Evolutionary conservation across 352 stramenopile species (phyloP).

Genomic region (Phytophthora cajani): DNA sequence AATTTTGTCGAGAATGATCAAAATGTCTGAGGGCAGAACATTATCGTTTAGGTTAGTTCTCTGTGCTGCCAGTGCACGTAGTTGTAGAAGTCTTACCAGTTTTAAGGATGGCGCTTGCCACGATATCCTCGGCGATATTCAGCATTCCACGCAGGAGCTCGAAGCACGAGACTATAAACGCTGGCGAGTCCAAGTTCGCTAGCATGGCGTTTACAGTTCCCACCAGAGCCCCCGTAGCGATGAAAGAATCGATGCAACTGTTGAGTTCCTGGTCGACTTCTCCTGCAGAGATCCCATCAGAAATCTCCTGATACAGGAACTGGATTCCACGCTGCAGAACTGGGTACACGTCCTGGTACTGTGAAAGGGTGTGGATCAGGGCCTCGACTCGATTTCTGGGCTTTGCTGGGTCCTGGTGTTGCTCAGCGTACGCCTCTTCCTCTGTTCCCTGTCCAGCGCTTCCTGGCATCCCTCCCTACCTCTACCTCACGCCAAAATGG

Average conservation of each 20-base stretch:
- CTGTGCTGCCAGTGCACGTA: neutral
- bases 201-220: constrained; percentile 24
- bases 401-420: constrained; percentile 7
- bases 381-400: constrained; percentile 31
- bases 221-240: constrained; percentile 10
- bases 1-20: constrained; percentile 26
- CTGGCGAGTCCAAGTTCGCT: constrained; percentile 20
- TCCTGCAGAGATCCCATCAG: neutral
- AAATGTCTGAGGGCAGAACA: constrained; percentile 14
- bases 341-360: constrained; percentile 42
- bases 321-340: constrained; percentile 36
- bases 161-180: constrained; percentile 28
- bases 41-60: constrained; percentile 1
- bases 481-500: constrained; percentile 1
- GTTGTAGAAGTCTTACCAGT: constrained; percentile 14
- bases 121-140: neutral
- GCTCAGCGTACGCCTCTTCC: neutral
- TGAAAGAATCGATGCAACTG: constrained; percentile 17
- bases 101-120: constrained; percentile 12
- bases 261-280: constrained; percentile 2
- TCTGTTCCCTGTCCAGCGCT: neutral
- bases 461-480: constrained; percentile 19
- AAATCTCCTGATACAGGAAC: constrained; percentile 27
- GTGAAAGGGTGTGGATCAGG: constrained; percentile 38
- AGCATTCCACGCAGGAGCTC: constrained; percentile 18